Percentiles rank a stretch among this genome's conserved stretches.
phyloP scores from a whole-genome alignment of 2,329 filamentous ascomycete genomes.

The Penicillium janthinellum region DNA sequence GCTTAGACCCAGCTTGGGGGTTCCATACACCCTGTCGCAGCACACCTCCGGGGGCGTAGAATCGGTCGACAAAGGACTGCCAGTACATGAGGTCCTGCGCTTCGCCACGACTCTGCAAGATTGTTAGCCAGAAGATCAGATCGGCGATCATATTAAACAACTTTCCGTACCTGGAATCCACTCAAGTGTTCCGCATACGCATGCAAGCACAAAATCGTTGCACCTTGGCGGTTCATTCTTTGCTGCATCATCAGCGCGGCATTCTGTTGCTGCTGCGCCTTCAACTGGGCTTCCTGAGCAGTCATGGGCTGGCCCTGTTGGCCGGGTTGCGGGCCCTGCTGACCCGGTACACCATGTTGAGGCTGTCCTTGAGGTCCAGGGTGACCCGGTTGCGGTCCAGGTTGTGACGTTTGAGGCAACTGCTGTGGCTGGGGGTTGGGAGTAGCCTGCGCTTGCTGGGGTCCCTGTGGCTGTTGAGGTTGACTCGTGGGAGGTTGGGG shows the following conservation, averaged over 20 bases:
- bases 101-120: slow-evolving; percentile 53
- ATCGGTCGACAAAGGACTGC: slow-evolving; percentile 75
- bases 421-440: slow-evolving; percentile 40
- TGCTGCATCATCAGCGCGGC: slow-evolving; percentile 44
- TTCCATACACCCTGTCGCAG: slow-evolving; percentile 70
- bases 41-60: slow-evolving; percentile 77
- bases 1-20: slow-evolving; percentile 65
- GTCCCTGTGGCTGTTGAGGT: slow-evolving; percentile 39
- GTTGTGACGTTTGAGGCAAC: slow-evolving; percentile 42
- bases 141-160: not conserved
- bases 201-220: slow-evolving; percentile 56
- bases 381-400: slow-evolving; percentile 31
- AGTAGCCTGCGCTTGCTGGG: slow-evolving; percentile 39
- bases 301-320: slow-evolving; percentile 43
- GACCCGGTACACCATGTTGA: slow-evolving; percentile 32
- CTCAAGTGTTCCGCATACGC: slow-evolving; percentile 60
- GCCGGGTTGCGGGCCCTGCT: slow-evolving; percentile 40
- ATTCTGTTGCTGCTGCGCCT: slow-evolving; percentile 44
- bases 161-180: slow-evolving; percentile 57
- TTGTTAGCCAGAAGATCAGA: not conserved
- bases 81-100: slow-evolving; percentile 74
- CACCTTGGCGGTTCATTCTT: slow-evolving; percentile 42
- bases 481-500: slow-evolving; percentile 37
- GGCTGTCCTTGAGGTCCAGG: slow-evolving; percentile 37
- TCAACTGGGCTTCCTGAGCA: slow-evolving; percentile 43